Conservation (phyloP, 2,329 filamentous ascomycete species). For the Esteya vermicola region DNA sequence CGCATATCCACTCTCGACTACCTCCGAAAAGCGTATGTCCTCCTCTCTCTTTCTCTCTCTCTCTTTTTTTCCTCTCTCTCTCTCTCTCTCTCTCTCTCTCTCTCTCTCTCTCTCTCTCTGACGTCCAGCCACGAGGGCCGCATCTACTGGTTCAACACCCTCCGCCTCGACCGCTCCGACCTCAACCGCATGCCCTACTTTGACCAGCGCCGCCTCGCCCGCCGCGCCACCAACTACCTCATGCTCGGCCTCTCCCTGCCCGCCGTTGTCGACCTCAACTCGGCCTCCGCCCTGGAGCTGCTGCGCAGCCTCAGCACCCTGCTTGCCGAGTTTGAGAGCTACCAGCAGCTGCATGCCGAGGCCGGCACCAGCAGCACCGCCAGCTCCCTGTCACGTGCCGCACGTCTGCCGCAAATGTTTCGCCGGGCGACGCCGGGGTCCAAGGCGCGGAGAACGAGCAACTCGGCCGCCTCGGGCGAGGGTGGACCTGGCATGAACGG, state of each 20-base stretch:
- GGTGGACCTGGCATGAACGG: not conserved
- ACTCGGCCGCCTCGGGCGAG: constrained; percentile 28
- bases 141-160: constrained; percentile 96
- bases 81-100: not conserved
- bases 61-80: not conserved
- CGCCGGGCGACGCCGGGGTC: constrained; percentile 45
- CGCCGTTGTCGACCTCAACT: constrained; percentile 76
- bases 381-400: constrained; percentile 53
- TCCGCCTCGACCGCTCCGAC: constrained; percentile 76
- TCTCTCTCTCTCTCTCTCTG: constrained; percentile 10
- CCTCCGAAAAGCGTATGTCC: constrained; percentile 70
- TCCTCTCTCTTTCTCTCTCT: not conserved
- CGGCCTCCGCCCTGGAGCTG: constrained; percentile 67
- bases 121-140: constrained; percentile 68
- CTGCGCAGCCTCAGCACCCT: constrained; percentile 75
- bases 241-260: constrained; percentile 86
- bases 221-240: constrained; percentile 86
- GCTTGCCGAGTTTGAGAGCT: constrained; percentile 83
- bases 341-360: constrained; percentile 73
- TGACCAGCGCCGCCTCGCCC: constrained; percentile 67
- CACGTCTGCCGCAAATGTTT: constrained; percentile 73
- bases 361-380: constrained; percentile 45
- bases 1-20: constrained; percentile 91
- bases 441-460: constrained; percentile 42
- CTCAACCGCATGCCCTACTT: constrained; percentile 75